These are phyloP conservation scores for Reutealis trisperma DNA, from an alignment of 345 rosid species.

Conservation along the genomic window DNA sequence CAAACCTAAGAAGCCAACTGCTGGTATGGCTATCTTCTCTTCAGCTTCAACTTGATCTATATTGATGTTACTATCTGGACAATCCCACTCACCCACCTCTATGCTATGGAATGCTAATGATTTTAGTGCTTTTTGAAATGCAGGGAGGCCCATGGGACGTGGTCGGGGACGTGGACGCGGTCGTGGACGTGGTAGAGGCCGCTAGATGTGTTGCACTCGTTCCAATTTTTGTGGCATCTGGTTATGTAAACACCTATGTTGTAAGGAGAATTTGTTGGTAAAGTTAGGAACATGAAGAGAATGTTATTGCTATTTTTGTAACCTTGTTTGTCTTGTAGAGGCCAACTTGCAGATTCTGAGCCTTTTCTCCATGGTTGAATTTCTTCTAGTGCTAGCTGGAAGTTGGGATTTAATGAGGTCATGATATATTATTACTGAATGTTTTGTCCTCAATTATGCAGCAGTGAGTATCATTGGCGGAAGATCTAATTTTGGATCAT, in stretches of 20 bases:
- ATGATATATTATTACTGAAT: neutral
- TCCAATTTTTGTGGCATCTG: constrained; percentile 28
- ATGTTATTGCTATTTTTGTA: constrained; percentile 6
- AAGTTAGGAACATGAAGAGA: constrained; percentile 17
- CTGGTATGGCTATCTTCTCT: constrained; percentile 51
- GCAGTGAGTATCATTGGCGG: neutral
- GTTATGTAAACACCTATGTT: constrained; percentile 35
- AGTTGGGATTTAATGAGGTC: constrained; percentile 10
- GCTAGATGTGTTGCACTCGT: constrained; percentile 36
- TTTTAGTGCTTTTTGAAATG: constrained; percentile 9
- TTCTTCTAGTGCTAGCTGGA: neutral
- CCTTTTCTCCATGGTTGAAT: neutral
- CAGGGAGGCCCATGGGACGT: constrained; percentile 87
- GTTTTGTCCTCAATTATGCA: neutral
- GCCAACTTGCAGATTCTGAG: constrained; percentile 11
- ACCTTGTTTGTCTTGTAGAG: neutral
- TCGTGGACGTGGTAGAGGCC: constrained; percentile 67
- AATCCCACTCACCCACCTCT: neutral
- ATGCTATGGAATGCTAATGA: constrained; percentile 6
- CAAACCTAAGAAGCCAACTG: constrained; percentile 94
- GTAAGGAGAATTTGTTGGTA: constrained; percentile 27
- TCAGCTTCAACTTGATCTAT: neutral
- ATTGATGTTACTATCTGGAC: neutral
- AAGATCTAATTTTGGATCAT: neutral
- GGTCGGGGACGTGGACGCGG: constrained; percentile 94